Evolutionary conservation across 2,329 filamentous ascomycete species (phyloP), one percentile per base, ranked within the genome.

Genomic region (Neodidymelliopsis sp.): DNA sequence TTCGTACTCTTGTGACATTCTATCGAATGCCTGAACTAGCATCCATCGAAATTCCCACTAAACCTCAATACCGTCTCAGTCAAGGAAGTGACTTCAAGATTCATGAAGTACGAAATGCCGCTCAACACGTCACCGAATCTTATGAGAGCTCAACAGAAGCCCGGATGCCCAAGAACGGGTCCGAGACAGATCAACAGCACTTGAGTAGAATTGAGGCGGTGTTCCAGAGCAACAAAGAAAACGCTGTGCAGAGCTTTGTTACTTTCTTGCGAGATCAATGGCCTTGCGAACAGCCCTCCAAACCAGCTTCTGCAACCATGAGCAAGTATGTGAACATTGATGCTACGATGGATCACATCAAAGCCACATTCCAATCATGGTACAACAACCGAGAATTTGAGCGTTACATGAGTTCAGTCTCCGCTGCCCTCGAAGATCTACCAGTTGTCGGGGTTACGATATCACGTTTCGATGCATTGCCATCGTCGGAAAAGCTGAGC

Each of bases 371-470:
- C 25, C 42, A 56, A 12, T 10, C 11, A 2, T 69, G 65, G 62
- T 54, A 48, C 77, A 15, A 63, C 78, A 15, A 68, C 80, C 15
- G 74, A 70, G 0, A 59, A 73, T 57, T 81, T 73, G 16, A 46
- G 16, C 2, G 50, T 4, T 70, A 70, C 39, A 51, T 70, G 36
- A 20, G 53, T 63, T 10, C 56, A 22, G 0, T 68, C 42, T 41
- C 36, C 16, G 28, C 50, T 28, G 13, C 20, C 36, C 12, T 63
- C 2, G 49, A 44, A 33, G 49, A n/a, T 22, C 56, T 63, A 24
- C 13, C 2, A 4, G 39, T 36, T 10, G 9, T 34, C 1, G 2
- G 11, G 1, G 33, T 59, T 7, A 15, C 25, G 5, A 9, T 5
- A 18, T 34, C 36, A 12, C 43, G 6, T 6, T 49, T 41, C 23